Percentiles rank a stretch among this genome's conserved stretches.
phyloP scores from a whole-genome alignment of 1,284 basidiomycete species.

The Austroboletus niveus region DNA sequence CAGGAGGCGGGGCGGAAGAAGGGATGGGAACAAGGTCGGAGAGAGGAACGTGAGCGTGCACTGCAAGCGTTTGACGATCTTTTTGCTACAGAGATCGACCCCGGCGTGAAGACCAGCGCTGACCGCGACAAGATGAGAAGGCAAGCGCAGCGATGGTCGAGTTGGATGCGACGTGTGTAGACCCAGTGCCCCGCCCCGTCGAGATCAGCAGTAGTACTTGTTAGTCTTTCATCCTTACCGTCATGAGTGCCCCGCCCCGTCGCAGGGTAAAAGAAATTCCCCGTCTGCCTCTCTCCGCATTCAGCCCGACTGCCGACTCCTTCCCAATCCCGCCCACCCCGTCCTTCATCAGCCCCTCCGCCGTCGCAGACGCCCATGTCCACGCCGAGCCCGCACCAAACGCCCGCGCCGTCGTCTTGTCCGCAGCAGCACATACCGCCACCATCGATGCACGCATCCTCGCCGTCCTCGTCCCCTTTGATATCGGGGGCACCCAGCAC shows the following conservation, averaged over 20 bases:
- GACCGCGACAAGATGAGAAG: constrained; percentile 14
- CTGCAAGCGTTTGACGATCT: constrained; percentile 55
- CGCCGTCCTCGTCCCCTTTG: constrained; percentile 56
- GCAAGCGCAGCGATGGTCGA: constrained; percentile 28
- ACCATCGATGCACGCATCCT: constrained; percentile 40
- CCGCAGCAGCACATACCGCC: constrained; percentile 6
- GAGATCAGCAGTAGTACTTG: background rate
- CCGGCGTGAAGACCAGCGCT: background rate
- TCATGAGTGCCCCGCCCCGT: constrained; percentile 29
- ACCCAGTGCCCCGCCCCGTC: background rate
- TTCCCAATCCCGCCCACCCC: constrained; percentile 72
- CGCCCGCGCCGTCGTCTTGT: constrained; percentile 37
- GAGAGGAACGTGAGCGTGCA: constrained; percentile 46
- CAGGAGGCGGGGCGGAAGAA: constrained; percentile 43
- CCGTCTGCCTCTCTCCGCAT: constrained; percentile 67
- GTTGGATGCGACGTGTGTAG: constrained; percentile 25
- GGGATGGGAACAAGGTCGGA: constrained; percentile 41
- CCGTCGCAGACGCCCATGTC: constrained; percentile 63
- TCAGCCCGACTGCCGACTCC: constrained; percentile 64
- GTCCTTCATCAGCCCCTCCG: constrained; percentile 57
- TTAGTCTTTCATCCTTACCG: constrained; percentile 8
- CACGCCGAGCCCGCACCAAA: constrained; percentile 41
- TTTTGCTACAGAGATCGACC: constrained; percentile 43
- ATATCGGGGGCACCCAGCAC: constrained; percentile 44
- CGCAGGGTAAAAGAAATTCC: constrained; percentile 67